A percentile compares a stretch with the other conserved stretches of the same genome.
phyloP scores from a whole-genome alignment of 2,329 filamentous ascomycete genomes.

The Paecilomyces niveus region DNA sequence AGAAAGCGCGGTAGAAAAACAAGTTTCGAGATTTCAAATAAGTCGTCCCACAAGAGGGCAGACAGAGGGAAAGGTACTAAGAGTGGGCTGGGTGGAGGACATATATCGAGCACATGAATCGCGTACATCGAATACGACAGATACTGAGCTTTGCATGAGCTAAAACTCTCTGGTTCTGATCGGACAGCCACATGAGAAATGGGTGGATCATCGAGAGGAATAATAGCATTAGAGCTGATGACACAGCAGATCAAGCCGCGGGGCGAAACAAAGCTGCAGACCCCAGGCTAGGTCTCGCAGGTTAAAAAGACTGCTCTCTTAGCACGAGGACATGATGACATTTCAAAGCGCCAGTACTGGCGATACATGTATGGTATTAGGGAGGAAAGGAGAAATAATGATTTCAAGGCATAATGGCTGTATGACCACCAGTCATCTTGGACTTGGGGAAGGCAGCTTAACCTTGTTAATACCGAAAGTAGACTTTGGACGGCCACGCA shows the following conservation, averaged over 20 bases:
- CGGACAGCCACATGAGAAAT: background rate
- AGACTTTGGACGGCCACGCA: background rate
- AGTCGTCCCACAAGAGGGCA: background rate
- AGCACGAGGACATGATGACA: background rate
- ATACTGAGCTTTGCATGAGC: background rate
- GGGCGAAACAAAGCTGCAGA: background rate
- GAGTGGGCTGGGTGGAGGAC: background rate
- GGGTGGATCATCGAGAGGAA: background rate
- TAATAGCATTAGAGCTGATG: background rate
- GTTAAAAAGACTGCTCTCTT: background rate
- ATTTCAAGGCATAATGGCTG: background rate
- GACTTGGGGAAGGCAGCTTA: background rate
- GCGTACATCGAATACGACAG: background rate
- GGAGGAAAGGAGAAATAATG: background rate
- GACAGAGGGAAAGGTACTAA: background rate
- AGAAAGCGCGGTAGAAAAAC: background rate
- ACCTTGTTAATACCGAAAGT: conserved; percentile 29
- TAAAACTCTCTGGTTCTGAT: background rate
- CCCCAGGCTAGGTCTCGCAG: background rate
- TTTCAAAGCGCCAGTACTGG: background rate
- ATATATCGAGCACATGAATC: background rate
- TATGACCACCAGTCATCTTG: background rate
- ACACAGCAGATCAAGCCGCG: background rate
- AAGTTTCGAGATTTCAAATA: background rate
- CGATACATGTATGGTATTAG: background rate